A percentile compares a stretch with the other conserved stretches of the same genome.
These are phyloP conservation scores for Botrytis hyacinthi DNA, from an alignment of 2,329 filamentous ascomycete genomes.

Conservation along the genomic window DNA sequence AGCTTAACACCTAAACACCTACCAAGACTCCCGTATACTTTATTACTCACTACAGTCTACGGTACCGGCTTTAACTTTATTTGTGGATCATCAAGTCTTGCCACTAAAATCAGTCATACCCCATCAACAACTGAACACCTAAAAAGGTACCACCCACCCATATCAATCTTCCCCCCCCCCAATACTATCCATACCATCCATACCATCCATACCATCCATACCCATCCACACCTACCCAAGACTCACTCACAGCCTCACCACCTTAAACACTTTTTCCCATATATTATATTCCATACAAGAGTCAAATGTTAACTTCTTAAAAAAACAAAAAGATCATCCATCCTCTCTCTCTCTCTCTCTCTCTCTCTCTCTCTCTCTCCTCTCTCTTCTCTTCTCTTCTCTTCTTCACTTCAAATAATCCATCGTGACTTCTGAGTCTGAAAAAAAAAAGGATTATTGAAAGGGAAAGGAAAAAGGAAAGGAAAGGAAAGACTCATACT, in stretches of 20 bases:
- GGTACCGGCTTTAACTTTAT: neutral
- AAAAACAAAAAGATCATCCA: too few relatives aligned
- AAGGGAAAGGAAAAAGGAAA: neutral
- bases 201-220: too few relatives aligned
- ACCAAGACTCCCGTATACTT: neutral
- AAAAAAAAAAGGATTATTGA: neutral
- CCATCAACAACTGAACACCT: neutral
- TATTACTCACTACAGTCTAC: neutral
- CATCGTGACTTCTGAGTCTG: slow-evolving; percentile 8
- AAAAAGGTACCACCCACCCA: slow-evolving; percentile 13
- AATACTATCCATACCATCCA: too few relatives aligned
- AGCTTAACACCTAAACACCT: neutral
- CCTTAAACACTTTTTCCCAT: neutral
- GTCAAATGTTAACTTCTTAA: neutral
- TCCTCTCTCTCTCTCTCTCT: neutral
- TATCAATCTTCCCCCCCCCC: neutral
- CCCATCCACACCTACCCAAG: neutral
- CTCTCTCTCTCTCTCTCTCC: neutral
- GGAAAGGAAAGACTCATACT: slow-evolving; percentile 3
- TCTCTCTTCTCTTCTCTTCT: neutral
- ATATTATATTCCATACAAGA: neutral
- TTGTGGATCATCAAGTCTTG: slow-evolving; percentile 15
- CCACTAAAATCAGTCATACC: slow-evolving; percentile 20
- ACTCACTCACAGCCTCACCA: slow-evolving; percentile 4
- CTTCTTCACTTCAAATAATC: neutral